A percentile compares a stretch with the other conserved stretches of the same genome.
phyloP scores from a whole-genome alignment of 2,329 filamentous ascomycete genomes.

The Pseudocercospora vitis region DNA sequence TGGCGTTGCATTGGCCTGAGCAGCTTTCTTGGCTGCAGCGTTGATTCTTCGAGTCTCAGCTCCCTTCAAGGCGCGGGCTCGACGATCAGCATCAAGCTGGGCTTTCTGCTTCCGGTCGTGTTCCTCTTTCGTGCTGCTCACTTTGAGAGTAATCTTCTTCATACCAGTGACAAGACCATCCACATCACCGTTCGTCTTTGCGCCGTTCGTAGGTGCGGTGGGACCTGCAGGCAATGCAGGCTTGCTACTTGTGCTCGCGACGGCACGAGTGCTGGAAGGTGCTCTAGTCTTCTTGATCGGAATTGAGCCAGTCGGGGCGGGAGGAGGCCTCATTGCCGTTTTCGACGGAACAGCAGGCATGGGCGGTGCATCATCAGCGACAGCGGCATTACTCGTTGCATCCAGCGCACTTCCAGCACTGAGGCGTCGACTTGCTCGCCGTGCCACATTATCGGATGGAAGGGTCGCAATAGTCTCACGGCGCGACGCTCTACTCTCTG shows the following conservation, averaged over 20 bases:
- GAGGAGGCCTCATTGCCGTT: constrained; percentile 34
- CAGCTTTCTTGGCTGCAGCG: constrained; percentile 36
- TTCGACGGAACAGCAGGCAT: constrained; percentile 26
- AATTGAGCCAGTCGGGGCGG: constrained; percentile 25
- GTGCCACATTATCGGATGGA: constrained; percentile 31
- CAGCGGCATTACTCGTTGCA: constrained; percentile 31
- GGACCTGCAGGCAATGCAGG: constrained; percentile 31
- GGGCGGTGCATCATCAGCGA: constrained; percentile 24
- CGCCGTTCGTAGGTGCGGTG: not conserved
- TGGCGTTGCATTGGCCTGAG: constrained; percentile 8
- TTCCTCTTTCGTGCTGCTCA: constrained; percentile 56
- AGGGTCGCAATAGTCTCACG: constrained; percentile 44
- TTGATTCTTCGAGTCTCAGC: constrained; percentile 37
- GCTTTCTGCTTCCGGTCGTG: constrained; percentile 46
- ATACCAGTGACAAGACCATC: constrained; percentile 55
- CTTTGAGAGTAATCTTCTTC: constrained; percentile 60
- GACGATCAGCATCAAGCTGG: constrained; percentile 47
- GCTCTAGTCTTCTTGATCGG: constrained; percentile 32
- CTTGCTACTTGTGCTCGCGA: constrained; percentile 29
- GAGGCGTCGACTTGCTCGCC: constrained; percentile 31
- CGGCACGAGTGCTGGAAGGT: constrained; percentile 26
- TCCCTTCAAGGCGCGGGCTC: constrained; percentile 36
- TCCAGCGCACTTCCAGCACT: constrained; percentile 36
- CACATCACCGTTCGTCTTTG: constrained; percentile 39
- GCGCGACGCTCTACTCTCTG: constrained; percentile 25